Evolutionary conservation across 2,329 filamentous ascomycete genomes (phyloP).

Genomic region (Penicillium sp.): DNA sequence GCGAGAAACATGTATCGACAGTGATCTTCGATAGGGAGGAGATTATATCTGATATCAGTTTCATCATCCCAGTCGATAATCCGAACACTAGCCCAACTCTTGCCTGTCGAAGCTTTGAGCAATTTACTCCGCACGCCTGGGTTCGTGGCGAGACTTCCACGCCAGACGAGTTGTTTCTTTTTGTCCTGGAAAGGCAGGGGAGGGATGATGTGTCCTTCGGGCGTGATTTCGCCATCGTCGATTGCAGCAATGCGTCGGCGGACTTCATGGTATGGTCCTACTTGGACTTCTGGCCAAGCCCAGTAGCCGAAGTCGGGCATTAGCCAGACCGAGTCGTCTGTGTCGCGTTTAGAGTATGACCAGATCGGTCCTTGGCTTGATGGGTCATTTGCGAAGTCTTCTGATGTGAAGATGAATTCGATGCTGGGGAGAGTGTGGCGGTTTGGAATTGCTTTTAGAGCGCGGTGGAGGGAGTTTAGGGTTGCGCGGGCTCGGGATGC

Average conservation of each 20-base stretch:
- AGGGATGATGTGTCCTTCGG: slow-evolving; percentile 20
- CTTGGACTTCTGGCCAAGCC: slow-evolving; percentile 55
- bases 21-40: slow-evolving; percentile 57
- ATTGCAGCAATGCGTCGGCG: slow-evolving; percentile 42
- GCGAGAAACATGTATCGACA: slow-evolving; percentile 60
- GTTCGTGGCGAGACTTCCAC: slow-evolving; percentile 48
- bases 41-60: slow-evolving; percentile 44
- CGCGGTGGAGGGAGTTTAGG: slow-evolving; percentile 54
- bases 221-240: slow-evolving; percentile 35
- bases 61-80: slow-evolving; percentile 47
- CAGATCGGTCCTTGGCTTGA: slow-evolving; percentile 39
- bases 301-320: slow-evolving; percentile 61
- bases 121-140: slow-evolving; percentile 45
- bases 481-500: slow-evolving; percentile 47
- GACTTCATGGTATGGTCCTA: slow-evolving; percentile 50
- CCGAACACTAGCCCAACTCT: slow-evolving; percentile 53
- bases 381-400: slow-evolving; percentile 47
- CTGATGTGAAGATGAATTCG: slow-evolving; percentile 54
- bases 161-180: slow-evolving; percentile 54
- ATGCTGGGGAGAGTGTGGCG: slow-evolving; percentile 50
- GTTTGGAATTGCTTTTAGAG: slow-evolving; percentile 47
- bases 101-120: slow-evolving; percentile 41
- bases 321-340: slow-evolving; percentile 51
- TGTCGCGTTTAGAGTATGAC: slow-evolving; percentile 48
- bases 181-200: slow-evolving; percentile 41